Percentiles rank a stretch among this genome's conserved stretches.
phyloP scores from a whole-genome alignment of 805 yeast genomes.

The Candida wancherniae region DNA sequence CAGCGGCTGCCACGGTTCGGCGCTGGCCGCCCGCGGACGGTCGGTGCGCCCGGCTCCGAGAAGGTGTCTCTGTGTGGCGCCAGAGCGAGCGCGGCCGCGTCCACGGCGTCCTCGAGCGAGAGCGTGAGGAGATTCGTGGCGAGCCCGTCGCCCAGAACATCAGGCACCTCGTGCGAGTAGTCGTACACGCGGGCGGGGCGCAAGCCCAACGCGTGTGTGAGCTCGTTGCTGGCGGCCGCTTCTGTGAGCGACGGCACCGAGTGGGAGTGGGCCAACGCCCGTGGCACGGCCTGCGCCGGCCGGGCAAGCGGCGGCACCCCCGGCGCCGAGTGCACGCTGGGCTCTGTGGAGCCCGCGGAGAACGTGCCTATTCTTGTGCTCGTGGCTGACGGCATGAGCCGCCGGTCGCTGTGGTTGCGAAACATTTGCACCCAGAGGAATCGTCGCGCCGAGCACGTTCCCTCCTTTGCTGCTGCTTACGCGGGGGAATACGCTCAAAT shows the following conservation, averaged over 20 bases:
- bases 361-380: conserved; percentile 8
- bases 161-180: conserved; percentile 1
- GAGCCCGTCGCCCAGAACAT: conserved; percentile 1
- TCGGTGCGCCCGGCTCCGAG: neutral
- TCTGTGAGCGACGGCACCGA: conserved; percentile 6
- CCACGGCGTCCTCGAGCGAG: conserved; percentile 4
- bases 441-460: too few relatives aligned
- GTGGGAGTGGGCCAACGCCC: neutral
- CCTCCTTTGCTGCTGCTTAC: too few relatives aligned
- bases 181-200: conserved; percentile 2
- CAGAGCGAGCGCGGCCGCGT: conserved; percentile 3
- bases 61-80: neutral
- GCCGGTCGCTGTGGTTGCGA: conserved; percentile 12
- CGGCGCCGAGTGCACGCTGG: conserved; percentile 4
- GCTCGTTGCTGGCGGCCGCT: conserved; percentile 3
- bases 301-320: conserved; percentile 3
- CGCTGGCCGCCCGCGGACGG: neutral
- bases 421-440: conserved; percentile 1
- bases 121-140: conserved; percentile 1
- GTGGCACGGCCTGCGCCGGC: neutral
- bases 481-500: too few relatives aligned
- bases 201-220: conserved; percentile 6
- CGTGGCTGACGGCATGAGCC: conserved; percentile 8
- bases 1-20: neutral
- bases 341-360: conserved; percentile 2